Base-by-base conservation (phyloP, 495 filamentous ascomycete species). In the Hypoxylon fuscum region DNA sequence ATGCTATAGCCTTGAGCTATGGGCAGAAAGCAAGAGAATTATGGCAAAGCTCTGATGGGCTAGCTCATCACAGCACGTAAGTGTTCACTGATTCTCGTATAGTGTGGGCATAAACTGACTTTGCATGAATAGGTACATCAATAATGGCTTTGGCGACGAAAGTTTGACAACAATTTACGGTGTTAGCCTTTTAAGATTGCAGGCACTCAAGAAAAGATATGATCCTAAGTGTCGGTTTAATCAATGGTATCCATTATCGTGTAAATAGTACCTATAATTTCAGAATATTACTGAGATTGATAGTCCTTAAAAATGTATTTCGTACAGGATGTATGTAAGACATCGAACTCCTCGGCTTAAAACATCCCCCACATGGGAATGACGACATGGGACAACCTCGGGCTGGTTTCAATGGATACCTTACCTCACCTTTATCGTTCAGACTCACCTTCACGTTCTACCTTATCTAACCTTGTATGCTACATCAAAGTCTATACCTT, bases 331-430 rank as follows among this genome's bases (percentile, higher is more conserved):
- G n/a, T n/a, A n/a, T n/a, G n/a, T n/a, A n/a, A n/a, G n/a, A n/a
- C n/a, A n/a, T n/a, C n/a, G n/a, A 58, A 11, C 8, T 54, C 25
- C 60, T 60, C 46, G 55, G 55, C 27, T 45, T 3, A 9, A 42
- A 60, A 32, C 56, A 44, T 15, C 59, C 50, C 27, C 43, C 62
- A 66, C 62, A 46, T 56, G 45, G 43, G 25, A 46, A 52, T 66
- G 62, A 66, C 62, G 62, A 52, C 49, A 60, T 53, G 27, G n/a
- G 18, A 37, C 50, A 49, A 42, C 62, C 56, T 60, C 50, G 56
- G 55, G 50, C 51, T 12, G 38, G 46, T 66, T 53, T 45, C 18
- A 29, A 35, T 15, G 14, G 18, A 21, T 15, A 25, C 18, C 18
- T 43, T 43, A 21, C 22, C 21, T 25, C 8, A 27, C 3, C 25